Evolutionary conservation across 352 stramenopile species (phyloP), one percentile per base, ranked within the genome.

Genomic region (Pythium folliculosum): DNA sequence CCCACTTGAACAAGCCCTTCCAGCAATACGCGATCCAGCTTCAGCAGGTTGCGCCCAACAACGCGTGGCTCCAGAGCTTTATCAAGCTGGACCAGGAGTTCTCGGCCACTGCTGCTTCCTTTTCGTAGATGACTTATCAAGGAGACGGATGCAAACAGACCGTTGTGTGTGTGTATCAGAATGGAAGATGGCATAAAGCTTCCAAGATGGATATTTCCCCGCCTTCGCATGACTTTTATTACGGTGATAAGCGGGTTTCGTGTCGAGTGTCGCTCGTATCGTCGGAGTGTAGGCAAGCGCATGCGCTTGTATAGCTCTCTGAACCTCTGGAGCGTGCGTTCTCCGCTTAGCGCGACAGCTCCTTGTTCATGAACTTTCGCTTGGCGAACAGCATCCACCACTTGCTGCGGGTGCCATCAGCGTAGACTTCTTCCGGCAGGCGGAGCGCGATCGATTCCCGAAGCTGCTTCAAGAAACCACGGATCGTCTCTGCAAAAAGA

Each of bases 331-430:
- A 16, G 14, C 9, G 27, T 32, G 27, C 27, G 2, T 5, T n/a
- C 2, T 23, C 40, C 55, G 7, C 19, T 53, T 89, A 91, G 69
- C 81, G 81, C 49, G 67, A 58, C 54, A 97, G 80, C 72, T 96
- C 89, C 78, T 97, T 97, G 82, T 96, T 96, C 92, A 98, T 97
- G 70, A 98, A 98, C 78, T 97, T 97, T 77, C 88, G 80, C 83
- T 98, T 98, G 66, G 88, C 79, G 65, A 97, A 98, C 43, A 94
- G 72, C 86, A 95, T 96, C 92, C 92, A 98, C 89, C 93, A 98
- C 81, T 98, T 98, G 85, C 94, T 97, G 66, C 89, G 86, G 63
- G 80, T 75, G 63, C 82, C 88, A 65, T 97, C 78, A 58, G 89
- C 76, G 56, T 91, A 97, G 16, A 98, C 81, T 44, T 89, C 71